Base-by-base conservation (phyloP, 257 asterid genomes). In the Forsythia viridissima region DNA sequence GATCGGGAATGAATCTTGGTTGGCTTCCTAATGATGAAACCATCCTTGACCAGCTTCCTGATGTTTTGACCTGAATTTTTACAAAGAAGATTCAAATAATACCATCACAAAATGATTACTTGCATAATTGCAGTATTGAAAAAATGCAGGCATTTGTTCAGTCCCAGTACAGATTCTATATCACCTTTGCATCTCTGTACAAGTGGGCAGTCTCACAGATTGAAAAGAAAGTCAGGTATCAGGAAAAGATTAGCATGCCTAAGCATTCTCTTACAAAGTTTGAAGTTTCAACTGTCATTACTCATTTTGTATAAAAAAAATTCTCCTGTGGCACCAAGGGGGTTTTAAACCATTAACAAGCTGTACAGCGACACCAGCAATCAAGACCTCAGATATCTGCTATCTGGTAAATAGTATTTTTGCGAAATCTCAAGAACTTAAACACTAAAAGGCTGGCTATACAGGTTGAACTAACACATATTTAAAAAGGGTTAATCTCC, bases 21-120 rank as follows among this genome's bases (percentile, higher is more conserved):
- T 65, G 92, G 92, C 81, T 88, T 88, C 88, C 90, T 86, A 81
- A 88, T 88, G 80, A 88, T 80, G 77, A 88, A 88, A 30, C 91
- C 91, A 84, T 88, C 91, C 86, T 88, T 88, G 38, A 88, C 91
- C 71, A 88, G 80, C 84, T 86, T 88, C 30, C 92, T 86, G 55
- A 88, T 79, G 79, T 88, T 88, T 83, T 88, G 90, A 15, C 76
- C 76, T 72, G 70, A 63, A 24, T 30, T 59, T 11, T 30, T 11
- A 3, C 39, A 10, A 11, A 63, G 3, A 63, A 4, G 37, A 24
- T 63, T 63, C 39, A 24, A 34, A 24, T 24, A 63, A 20, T 30
- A 3, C 6, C 8, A 15, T 21, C 39, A 30, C 18, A 63, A 21
- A 59, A 59, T 21, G 34, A 6, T 6, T 59, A 21, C 4, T 2